Conservation (phyloP, 2,329 filamentous ascomycete genomes). For the Trichoderma brevicompactum region DNA sequence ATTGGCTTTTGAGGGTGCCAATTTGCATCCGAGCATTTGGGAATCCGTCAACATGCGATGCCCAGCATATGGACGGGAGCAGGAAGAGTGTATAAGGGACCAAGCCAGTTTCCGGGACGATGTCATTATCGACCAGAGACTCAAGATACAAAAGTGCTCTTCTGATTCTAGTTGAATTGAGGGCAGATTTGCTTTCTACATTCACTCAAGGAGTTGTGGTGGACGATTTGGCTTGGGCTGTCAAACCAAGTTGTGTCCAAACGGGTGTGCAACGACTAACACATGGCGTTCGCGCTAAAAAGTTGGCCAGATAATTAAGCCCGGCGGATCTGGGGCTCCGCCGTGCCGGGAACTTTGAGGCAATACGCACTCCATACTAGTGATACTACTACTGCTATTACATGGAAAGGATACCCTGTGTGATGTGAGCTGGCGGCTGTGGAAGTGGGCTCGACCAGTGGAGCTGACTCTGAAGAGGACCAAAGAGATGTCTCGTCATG, state of each 20-base stretch:
- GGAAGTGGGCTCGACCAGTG: constrained; percentile 7
- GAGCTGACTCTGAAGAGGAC: background rate
- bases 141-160: too few relatives aligned
- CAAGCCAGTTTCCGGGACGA: too few relatives aligned
- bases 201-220: too few relatives aligned
- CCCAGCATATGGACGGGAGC: background rate
- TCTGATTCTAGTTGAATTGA: too few relatives aligned
- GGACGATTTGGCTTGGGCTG: background rate
- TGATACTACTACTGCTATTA: background rate
- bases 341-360: constrained; percentile 9
- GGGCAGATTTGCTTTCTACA: too few relatives aligned
- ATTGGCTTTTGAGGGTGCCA: background rate
- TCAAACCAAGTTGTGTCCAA: background rate
- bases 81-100: too few relatives aligned
- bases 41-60: background rate
- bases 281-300: constrained; percentile 27
- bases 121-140: too few relatives aligned
- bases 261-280: constrained; percentile 16
- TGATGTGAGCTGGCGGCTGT: constrained; percentile 7
- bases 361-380: constrained; percentile 8
- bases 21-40: background rate
- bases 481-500: background rate
- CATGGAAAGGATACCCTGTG: constrained; percentile 15
- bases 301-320: constrained; percentile 16
- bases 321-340: constrained; percentile 25